Conservation (phyloP, 1,284 basidiomycete genomes). For the Boletus hoseneyae region DNA sequence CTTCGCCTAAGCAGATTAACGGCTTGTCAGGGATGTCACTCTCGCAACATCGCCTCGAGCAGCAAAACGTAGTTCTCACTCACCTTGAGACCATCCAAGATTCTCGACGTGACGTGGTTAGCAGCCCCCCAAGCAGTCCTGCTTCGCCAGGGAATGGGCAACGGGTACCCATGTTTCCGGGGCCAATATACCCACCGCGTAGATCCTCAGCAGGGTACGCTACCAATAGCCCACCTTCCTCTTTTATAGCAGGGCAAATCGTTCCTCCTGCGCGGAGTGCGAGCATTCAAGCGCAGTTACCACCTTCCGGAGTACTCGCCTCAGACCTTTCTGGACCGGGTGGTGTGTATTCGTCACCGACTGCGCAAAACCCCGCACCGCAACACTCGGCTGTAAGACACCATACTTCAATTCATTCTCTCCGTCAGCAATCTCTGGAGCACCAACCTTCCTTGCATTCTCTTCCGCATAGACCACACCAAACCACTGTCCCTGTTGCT, state of each 20-base stretch:
- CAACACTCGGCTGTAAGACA: conserved; percentile 20
- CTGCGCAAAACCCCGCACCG: conserved; percentile 7
- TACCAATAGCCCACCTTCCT: conserved; percentile 24
- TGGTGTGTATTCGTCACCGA: conserved; percentile 19
- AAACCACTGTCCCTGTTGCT: conserved; percentile 5
- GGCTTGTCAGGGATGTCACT: conserved; percentile 3
- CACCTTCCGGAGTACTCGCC: conserved; percentile 14
- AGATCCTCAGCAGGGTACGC: conserved; percentile 20
- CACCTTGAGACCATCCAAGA: conserved; percentile 9
- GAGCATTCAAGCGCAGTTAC: conserved; percentile 34
- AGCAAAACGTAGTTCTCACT: neutral
- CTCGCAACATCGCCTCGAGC: conserved; percentile 7
- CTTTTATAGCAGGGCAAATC: conserved; percentile 38
- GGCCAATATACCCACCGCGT: conserved; percentile 14
- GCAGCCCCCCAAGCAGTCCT: conserved; percentile 5
- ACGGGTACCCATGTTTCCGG: conserved; percentile 17
- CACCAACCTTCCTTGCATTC: conserved; percentile 34
- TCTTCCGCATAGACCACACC: conserved; percentile 12
- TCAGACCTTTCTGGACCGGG: conserved; percentile 14
- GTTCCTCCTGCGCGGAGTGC: conserved; percentile 42
- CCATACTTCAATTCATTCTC: conserved; percentile 26
- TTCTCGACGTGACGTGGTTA: conserved; percentile 4
- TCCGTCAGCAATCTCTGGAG: conserved; percentile 27
- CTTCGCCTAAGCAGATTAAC: conserved; percentile 5
- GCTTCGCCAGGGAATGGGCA: conserved; percentile 27